phyloP scores from a whole-genome alignment of 208 protist genomes.

The Strigomonas culicis region DNA sequence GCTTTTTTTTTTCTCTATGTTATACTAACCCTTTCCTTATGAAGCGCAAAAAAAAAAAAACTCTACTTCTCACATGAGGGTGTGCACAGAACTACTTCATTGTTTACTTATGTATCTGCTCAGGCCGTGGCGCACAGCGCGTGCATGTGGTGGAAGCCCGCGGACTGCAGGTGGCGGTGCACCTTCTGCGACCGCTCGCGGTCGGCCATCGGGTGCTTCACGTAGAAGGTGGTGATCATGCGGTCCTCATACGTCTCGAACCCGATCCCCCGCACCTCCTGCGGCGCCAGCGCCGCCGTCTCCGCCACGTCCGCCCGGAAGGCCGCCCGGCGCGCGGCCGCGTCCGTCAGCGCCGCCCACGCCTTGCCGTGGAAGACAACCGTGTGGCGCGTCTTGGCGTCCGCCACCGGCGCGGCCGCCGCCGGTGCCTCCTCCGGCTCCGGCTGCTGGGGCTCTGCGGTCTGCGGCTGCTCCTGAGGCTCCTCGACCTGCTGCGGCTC shows the following conservation, averaged over 20 bases:
- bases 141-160: constrained; percentile 35
- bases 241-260: constrained; percentile 25
- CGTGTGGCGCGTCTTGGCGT: constrained; percentile 34
- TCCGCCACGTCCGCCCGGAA: constrained; percentile 40
- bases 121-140: constrained; percentile 20
- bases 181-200: constrained; percentile 20
- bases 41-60: constrained; percentile 15
- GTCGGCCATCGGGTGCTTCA: constrained; percentile 28
- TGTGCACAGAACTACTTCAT: background rate
- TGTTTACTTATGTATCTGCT: background rate
- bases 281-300: constrained; percentile 18
- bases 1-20: background rate
- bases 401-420: constrained; percentile 13
- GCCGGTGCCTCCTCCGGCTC: constrained; percentile 8
- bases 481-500: background rate
- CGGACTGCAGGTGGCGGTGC: constrained; percentile 32
- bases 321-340: constrained; percentile 16
- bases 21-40: background rate
- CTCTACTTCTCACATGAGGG: background rate
- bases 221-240: constrained; percentile 44
- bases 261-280: constrained; percentile 27
- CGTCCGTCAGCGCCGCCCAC: constrained; percentile 31
- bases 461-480: background rate
- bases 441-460: constrained; percentile 1
- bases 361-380: constrained; percentile 51